Conservation (phyloP, 2,329 filamentous ascomycete species). For the Talaromyces atroroseus region DNA sequence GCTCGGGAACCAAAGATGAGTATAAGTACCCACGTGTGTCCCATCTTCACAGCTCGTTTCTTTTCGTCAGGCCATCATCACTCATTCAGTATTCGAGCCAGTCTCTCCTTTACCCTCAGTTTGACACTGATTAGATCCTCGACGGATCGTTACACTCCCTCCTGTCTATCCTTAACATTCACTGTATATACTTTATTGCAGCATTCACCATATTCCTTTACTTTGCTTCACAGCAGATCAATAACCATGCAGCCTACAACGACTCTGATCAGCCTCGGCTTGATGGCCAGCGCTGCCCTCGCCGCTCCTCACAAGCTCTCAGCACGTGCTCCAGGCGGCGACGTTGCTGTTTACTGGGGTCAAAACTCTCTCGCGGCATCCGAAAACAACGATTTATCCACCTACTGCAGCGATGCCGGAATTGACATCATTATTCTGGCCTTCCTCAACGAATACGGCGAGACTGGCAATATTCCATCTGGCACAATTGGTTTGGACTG, state of each 20-base stretch:
- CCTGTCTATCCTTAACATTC: slow-evolving; percentile 5
- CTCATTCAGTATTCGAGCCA: slow-evolving; percentile 4
- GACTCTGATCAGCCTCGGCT: slow-evolving; percentile 3
- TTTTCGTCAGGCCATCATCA: not conserved
- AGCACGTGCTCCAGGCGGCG: slow-evolving; percentile 8
- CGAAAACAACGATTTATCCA: slow-evolving; percentile 12
- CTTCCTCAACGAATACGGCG: slow-evolving; percentile 39
- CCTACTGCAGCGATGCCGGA: slow-evolving; percentile 36
- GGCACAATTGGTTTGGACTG: slow-evolving; percentile 11
- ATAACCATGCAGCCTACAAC: slow-evolving; percentile 8
- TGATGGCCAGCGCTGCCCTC: slow-evolving; percentile 6
- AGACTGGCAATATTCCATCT: slow-evolving; percentile 1
- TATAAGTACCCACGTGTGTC: slow-evolving; percentile 6
- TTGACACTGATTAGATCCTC: slow-evolving; percentile 14
- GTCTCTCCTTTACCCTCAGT: slow-evolving; percentile 8
- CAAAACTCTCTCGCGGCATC: slow-evolving; percentile 7
- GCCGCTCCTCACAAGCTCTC: slow-evolving; percentile 11
- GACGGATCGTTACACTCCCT: slow-evolving; percentile 13
- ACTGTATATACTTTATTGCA: slow-evolving; percentile 13
- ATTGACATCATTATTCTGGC: slow-evolving; percentile 42
- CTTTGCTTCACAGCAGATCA: not conserved
- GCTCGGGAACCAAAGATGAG: not conserved
- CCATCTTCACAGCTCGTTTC: not conserved
- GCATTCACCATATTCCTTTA: not conserved
- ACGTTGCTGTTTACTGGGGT: slow-evolving; percentile 13